phyloP scores from a whole-genome alignment of 2,329 filamentous ascomycete species.

The Talaromyces sp. region DNA sequence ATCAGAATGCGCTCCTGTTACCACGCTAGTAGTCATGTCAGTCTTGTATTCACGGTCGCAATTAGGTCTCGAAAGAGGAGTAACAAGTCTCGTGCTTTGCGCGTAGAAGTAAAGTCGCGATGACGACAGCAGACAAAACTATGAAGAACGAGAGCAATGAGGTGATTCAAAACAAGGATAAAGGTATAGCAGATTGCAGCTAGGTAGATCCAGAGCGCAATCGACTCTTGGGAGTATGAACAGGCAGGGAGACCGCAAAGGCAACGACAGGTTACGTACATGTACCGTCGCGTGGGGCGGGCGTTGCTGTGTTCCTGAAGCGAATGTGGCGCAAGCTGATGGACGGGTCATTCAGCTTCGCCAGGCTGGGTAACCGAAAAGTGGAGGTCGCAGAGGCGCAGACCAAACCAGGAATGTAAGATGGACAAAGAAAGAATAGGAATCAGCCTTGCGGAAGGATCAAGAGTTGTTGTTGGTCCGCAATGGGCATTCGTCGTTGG shows the following conservation, averaged over 20 bases:
- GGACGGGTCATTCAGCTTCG: constrained; percentile 35
- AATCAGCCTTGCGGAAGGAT: constrained; percentile 16
- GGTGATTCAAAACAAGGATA: neutral
- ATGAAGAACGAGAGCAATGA: neutral
- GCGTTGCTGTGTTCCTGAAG: constrained; percentile 34
- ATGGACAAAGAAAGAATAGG: neutral
- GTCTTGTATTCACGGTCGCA: constrained; percentile 15
- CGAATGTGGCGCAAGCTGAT: constrained; percentile 47
- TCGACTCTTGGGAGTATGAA: neutral
- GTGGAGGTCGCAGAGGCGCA: constrained; percentile 16
- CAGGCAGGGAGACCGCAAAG: neutral
- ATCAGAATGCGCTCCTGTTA: constrained; percentile 21
- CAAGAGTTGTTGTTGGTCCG: neutral
- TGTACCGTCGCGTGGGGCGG: constrained; percentile 30
- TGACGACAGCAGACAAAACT: neutral
- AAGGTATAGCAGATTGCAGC: neutral
- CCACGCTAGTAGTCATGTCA: constrained; percentile 39
- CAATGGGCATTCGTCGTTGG: constrained; percentile 2
- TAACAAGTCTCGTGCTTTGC: neutral
- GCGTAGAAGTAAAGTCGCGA: neutral
- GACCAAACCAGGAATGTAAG: constrained; percentile 5
- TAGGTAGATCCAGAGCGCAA: constrained; percentile 2
- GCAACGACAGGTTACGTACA: constrained; percentile 8
- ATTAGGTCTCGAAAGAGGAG: neutral
- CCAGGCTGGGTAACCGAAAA: constrained; percentile 10